Evolutionary conservation across 306 rosid genomes (phyloP), one percentile per base, ranked within the genome.

Genomic region (cucumber (Cucumis sativus)): DNA sequence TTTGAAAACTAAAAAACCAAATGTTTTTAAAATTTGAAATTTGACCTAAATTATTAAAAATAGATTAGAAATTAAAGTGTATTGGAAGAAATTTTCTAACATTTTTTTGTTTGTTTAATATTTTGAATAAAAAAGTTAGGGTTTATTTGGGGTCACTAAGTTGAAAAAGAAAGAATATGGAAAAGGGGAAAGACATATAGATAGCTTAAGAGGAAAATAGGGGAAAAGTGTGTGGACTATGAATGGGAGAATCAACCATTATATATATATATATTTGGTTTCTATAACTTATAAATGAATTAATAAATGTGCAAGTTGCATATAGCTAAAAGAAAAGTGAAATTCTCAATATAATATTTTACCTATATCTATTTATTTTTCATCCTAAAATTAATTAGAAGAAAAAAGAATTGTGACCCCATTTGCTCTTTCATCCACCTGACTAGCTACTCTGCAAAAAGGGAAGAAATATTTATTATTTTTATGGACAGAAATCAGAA

Each of bases 401-500:
- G 8, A 25, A 25, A 11, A 18, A 14, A 21, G 7, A 1, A 78
- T 84, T 80, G 67, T 47, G 90, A 87, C 82, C 89, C 93, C 92
- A 87, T 82, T 56, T 77, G 80, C 84, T 84, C 86, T 88, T 81
- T 58, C 86, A 85, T 84, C 80, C 52, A 57, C 84, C 88, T 84
- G 93, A 88, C 30, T 28, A 28, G 30, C 84, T 84, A 78, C 97
- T 88, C 88, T 84, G 45, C 79, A 75, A 88, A 87, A 89, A 82
- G 87, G 77, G 62, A 11, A 41, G 41, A 47, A 70, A 47, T 70
- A 14, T 70, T 43, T n/a, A 72, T 52, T 73, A 75, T 75, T 86
- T 87, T 81, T 67, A 79, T 84, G 88, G 96, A 88, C 89, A 85
- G 45, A 86, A 88, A 87, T 92, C 84, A 91, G 92, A 90, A 87